Conservation (phyloP, 495 filamentous ascomycete genomes). For the Podospora appendiculata region DNA sequence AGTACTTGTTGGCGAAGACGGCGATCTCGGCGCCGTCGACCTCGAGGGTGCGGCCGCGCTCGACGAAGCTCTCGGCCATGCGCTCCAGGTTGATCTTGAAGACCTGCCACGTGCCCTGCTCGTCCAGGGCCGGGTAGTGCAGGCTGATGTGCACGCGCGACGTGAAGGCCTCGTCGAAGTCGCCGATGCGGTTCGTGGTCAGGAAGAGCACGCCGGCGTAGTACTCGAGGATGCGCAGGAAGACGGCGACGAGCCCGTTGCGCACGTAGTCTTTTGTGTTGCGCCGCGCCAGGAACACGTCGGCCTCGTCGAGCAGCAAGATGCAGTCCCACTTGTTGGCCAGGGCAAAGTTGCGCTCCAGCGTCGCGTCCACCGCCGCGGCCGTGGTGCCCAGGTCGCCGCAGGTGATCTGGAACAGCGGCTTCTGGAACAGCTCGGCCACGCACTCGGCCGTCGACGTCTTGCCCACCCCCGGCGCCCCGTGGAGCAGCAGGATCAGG, state of each 20-base stretch:
- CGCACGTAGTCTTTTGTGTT: constrained; percentile 12
- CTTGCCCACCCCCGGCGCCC: constrained; percentile 4
- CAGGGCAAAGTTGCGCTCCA: constrained; percentile 28
- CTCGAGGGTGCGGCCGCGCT: too few species aligned
- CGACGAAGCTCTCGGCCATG: neutral
- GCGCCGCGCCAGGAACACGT: constrained; percentile 26
- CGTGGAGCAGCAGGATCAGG: constrained; percentile 4
- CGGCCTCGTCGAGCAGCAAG: constrained; percentile 42
- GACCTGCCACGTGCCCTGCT: constrained; percentile 9
- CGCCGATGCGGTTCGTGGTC: constrained; percentile 47
- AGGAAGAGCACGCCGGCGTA: constrained; percentile 53
- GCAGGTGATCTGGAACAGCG: neutral
- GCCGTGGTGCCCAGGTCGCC: constrained; percentile 3
- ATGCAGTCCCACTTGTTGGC: constrained; percentile 38
- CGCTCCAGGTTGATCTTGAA: constrained; percentile 1
- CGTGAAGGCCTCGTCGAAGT: constrained; percentile 47
- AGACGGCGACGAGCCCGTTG: constrained; percentile 17
- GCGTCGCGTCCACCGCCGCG: constrained; percentile 26
- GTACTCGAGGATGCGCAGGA: constrained; percentile 51
- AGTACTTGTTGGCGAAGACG: neutral
- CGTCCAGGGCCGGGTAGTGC: constrained; percentile 27
- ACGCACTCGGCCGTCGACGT: constrained; percentile 4
- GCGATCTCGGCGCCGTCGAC: neutral
- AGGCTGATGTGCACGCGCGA: constrained; percentile 44
- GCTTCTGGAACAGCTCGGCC: neutral